Conservation (phyloP, 2,329 filamentous ascomycete genomes). For the Xylaria sp. region DNA sequence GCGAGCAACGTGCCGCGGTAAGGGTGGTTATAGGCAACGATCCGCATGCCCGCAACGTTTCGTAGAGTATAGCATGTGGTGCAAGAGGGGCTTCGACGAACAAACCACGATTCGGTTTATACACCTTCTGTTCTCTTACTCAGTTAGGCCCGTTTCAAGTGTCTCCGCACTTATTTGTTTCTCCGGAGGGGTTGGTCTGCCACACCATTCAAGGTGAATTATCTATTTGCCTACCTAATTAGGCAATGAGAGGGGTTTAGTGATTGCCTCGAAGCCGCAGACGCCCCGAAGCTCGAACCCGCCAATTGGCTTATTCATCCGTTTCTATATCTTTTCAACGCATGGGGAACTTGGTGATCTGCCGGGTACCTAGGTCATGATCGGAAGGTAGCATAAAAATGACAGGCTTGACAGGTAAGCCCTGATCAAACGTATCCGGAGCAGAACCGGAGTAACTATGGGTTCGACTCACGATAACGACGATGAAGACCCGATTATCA, state of each 20-base stretch:
- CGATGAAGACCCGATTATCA: conserved; percentile 7
- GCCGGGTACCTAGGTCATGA: conserved; percentile 44
- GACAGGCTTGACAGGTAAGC: conserved; percentile 26
- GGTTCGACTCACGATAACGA: conserved; percentile 6
- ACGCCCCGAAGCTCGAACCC: background rate
- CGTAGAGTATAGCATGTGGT: conserved; percentile 34
- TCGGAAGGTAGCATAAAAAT: conserved; percentile 41
- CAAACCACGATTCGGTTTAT: conserved; percentile 24
- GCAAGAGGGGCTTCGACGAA: conserved; percentile 12
- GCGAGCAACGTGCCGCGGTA: conserved; percentile 7
- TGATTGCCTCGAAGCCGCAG: conserved; percentile 8
- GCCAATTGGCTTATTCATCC: conserved; percentile 2
- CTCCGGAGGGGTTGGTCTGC: conserved; percentile 26
- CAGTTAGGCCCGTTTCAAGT: conserved; percentile 20
- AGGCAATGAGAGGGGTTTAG: conserved; percentile 21
- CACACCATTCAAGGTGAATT: conserved; percentile 32
- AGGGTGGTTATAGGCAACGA: conserved; percentile 13
- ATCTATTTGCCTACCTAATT: conserved; percentile 32
- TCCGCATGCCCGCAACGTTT: conserved; percentile 42
- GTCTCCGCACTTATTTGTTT: conserved; percentile 28
- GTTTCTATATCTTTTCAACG: conserved; percentile 15
- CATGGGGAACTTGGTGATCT: conserved; percentile 26
- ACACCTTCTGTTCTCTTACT: conserved; percentile 11
- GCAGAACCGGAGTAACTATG: background rate
- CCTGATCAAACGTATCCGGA: background rate